Evolutionary conservation across 805 yeast genomes (phyloP).

Genomic region (Myxozyma neglecta): DNA sequence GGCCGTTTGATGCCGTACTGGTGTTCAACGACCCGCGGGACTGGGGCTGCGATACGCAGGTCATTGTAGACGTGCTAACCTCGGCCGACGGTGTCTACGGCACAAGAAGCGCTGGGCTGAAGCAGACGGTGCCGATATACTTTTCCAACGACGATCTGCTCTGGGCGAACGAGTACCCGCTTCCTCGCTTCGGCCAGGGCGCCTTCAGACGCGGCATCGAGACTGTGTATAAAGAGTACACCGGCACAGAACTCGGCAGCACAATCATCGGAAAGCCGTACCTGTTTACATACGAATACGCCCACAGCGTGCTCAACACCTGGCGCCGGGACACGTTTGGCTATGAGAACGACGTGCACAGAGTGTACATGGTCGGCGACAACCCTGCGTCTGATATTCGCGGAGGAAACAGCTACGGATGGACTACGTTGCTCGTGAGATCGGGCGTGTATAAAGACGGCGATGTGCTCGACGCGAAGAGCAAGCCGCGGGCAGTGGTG

Average conservation of each 20-base stretch:
- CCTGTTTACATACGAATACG: conserved; percentile 75
- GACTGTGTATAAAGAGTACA: conserved; percentile 55
- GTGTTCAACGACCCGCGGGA: conserved; percentile 90
- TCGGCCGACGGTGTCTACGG: conserved; percentile 65
- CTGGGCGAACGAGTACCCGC: conserved; percentile 80
- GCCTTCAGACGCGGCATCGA: conserved; percentile 70
- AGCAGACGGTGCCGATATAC: conserved; percentile 29
- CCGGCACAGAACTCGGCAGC: conserved; percentile 51
- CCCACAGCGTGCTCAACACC: conserved; percentile 65
- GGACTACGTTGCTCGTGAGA: conserved; percentile 81
- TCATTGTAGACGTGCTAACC: conserved; percentile 67
- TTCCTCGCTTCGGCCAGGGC: conserved; percentile 90
- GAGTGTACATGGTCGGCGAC: conserved; percentile 95
- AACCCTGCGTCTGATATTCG: conserved; percentile 90
- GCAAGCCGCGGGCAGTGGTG: conserved; percentile 52
- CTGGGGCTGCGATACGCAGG: conserved; percentile 80
- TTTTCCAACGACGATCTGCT: conserved; percentile 59
- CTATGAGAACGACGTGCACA: conserved; percentile 39
- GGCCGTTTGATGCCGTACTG: conserved; percentile 66
- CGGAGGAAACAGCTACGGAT: conserved; percentile 85
- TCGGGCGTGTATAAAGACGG: conserved; percentile 84
- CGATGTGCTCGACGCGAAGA: conserved; percentile 33
- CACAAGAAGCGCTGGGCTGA: conserved; percentile 48
- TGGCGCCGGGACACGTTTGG: conserved; percentile 35
- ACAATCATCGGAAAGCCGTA: conserved; percentile 81